Evolutionary conservation across 2,329 filamentous ascomycete species (phyloP).

Genomic region (Microsporum ferrugineum): DNA sequence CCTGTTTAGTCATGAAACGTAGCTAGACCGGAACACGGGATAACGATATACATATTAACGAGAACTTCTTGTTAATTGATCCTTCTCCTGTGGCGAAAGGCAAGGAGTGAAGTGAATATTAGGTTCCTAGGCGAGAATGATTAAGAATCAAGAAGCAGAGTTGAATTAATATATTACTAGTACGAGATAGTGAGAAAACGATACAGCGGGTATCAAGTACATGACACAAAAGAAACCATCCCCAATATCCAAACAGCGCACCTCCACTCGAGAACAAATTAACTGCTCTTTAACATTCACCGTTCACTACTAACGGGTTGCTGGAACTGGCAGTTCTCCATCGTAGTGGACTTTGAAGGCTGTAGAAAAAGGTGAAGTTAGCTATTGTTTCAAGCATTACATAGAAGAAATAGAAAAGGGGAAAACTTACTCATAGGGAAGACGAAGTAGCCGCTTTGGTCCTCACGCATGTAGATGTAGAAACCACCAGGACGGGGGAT

Average conservation of each 20-base stretch:
- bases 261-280: too few relatives aligned
- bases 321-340: conserved; percentile 22
- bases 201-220: conserved; percentile 1
- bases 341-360: conserved; percentile 38
- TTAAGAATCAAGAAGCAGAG: background rate
- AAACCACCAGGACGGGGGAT: conserved; percentile 37
- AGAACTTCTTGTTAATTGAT: too few relatives aligned
- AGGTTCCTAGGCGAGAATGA: background rate
- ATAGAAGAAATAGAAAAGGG: background rate
- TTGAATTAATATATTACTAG: background rate
- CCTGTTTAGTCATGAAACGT: background rate
- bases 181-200: background rate
- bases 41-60: background rate
- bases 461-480: conserved; percentile 42
- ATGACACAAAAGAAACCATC: background rate
- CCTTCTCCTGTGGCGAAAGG: background rate
- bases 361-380: conserved; percentile 15
- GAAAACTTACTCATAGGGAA: conserved; percentile 37
- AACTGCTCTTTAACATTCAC: background rate
- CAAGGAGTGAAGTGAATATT: background rate
- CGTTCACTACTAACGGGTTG: background rate
- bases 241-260: background rate
- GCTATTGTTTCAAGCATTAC: conserved; percentile 1
- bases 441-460: conserved; percentile 39
- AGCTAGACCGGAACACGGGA: background rate